Evolutionary conservation across 306 rosid species (phyloP).

Genomic region (Fagus sylvatica): DNA sequence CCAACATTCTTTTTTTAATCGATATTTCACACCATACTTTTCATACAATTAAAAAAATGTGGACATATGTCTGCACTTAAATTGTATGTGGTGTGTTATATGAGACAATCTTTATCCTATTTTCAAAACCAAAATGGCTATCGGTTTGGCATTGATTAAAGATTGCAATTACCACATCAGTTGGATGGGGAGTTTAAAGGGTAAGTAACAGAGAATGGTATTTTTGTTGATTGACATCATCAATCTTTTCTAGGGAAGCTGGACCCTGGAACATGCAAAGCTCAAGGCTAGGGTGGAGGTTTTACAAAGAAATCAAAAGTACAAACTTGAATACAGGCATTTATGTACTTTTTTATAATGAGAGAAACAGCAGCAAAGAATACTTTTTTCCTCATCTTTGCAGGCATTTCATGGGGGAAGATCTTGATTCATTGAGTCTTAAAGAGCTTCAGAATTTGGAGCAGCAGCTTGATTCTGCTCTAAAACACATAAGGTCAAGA

Average conservation of each 20-base stretch:
- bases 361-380: neutral
- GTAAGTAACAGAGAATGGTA: too few species aligned
- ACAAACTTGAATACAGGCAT: neutral
- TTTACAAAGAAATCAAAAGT: conserved; percentile 66
- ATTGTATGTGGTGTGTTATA: too few species aligned
- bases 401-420: conserved; percentile 88
- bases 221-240: neutral
- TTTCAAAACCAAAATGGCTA: neutral
- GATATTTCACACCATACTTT: too few species aligned
- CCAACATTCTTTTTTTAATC: neutral
- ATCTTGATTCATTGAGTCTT: conserved; percentile 51
- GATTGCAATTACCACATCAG: neutral
- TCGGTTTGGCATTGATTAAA: neutral
- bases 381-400: conserved; percentile 8
- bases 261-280: conserved; percentile 80
- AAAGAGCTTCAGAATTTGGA: conserved; percentile 85
- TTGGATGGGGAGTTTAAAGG: too few species aligned
- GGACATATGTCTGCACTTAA: too few species aligned
- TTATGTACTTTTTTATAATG: neutral
- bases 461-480: conserved; percentile 81
- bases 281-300: conserved; percentile 83
- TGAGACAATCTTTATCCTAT: neutral
- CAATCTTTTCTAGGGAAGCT: conserved; percentile 50
- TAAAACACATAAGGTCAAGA: conserved; percentile 69
- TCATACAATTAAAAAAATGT: too few species aligned